Evolutionary conservation across 164 flowering plant species (phyloP).

Genomic region (Vitis rupestris): DNA sequence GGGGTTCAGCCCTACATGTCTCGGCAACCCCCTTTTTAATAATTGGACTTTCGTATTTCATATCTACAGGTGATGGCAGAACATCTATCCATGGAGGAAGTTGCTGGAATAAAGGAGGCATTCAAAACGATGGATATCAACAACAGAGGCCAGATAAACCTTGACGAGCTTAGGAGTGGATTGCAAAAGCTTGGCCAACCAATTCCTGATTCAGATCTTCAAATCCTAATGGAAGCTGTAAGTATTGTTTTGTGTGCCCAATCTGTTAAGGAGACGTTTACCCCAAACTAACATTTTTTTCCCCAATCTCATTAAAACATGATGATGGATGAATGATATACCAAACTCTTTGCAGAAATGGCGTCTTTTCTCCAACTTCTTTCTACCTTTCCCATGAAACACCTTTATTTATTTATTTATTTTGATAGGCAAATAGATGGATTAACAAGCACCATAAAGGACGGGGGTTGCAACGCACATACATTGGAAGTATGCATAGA

Average conservation of each 20-base stretch:
- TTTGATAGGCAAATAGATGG: no score
- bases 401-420: no score
- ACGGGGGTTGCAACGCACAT: no score
- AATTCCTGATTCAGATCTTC: conserved; percentile 70
- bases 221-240: conserved; percentile 87
- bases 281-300: neutral
- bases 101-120: conserved; percentile 83
- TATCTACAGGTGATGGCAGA: conserved; percentile 75
- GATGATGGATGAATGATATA: neutral
- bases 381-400: no score
- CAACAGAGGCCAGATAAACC: conserved; percentile 65
- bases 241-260: conserved; percentile 17
- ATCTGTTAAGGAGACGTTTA: no score
- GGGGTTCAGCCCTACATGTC: neutral
- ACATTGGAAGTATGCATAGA: no score
- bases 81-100: conserved; percentile 88
- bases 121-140: conserved; percentile 74
- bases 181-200: conserved; percentile 78
- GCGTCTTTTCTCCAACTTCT: neutral
- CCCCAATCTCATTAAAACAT: neutral
- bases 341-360: neutral
- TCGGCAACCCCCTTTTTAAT: neutral
- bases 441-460: no score
- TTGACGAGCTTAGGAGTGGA: conserved; percentile 63
- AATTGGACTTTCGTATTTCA: conserved; percentile 6